These are phyloP conservation scores for Cydonia oblonga DNA, from an alignment of 331 rosid species.

Conservation along the genomic window DNA sequence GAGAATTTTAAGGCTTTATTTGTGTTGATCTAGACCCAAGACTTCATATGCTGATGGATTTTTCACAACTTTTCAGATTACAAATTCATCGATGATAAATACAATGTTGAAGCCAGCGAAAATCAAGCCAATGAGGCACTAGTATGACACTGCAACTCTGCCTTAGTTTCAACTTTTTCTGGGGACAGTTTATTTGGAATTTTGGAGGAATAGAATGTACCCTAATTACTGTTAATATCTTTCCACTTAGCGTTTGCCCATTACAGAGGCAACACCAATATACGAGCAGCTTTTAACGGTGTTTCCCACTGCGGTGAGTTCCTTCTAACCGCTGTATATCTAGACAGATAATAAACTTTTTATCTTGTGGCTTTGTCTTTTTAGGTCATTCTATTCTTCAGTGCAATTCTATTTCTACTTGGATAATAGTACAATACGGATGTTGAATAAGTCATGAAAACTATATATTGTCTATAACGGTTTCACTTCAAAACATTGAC, in stretches of 20 bases:
- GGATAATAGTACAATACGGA: background rate
- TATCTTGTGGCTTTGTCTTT: background rate
- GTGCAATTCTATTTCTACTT: background rate
- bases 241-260: conserved; percentile 52
- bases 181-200: background rate
- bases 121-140: conserved; percentile 16
- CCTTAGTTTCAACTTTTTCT: background rate
- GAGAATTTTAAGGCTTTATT: background rate
- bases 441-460: no score
- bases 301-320: conserved; percentile 84
- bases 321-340: background rate
- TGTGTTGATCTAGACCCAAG: no score
- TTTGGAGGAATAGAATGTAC: background rate
- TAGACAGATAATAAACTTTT: no score
- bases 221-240: background rate
- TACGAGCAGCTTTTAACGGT: conserved; percentile 71
- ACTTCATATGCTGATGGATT: background rate
- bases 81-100: conserved; percentile 13
- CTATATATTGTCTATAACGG: no score
- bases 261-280: conserved; percentile 70
- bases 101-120: conserved; percentile 23
- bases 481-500: no score
- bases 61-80: background rate
- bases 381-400: background rate
- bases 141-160: conserved; percentile 2